Percentiles rank a stretch among this genome's conserved stretches.
Evolutionary conservation across 1,284 basidiomycete genomes (phyloP).

Genomic region (Ustilago tritici): DNA sequence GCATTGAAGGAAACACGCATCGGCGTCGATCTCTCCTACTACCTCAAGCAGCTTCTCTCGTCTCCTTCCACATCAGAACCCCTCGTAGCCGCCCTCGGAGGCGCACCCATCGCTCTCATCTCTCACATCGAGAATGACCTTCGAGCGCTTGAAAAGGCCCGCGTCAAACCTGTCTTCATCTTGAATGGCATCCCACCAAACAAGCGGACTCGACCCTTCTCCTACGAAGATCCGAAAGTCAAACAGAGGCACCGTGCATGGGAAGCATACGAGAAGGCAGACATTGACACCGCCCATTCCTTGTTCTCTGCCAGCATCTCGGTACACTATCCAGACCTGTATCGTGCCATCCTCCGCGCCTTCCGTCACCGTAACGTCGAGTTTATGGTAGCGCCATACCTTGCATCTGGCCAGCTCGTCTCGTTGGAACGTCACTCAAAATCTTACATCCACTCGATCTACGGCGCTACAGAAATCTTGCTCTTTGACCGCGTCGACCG

Average conservation of each 20-base stretch:
- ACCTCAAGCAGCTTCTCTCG: conserved; percentile 84
- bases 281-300: conserved; percentile 83
- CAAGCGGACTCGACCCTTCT: conserved; percentile 59
- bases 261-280: conserved; percentile 66
- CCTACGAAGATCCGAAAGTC: conserved; percentile 63
- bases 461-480: conserved; percentile 87
- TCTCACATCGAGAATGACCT: conserved; percentile 89
- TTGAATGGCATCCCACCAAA: conserved; percentile 78
- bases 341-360: conserved; percentile 89
- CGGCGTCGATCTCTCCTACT: conserved; percentile 95
- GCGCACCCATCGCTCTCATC: conserved; percentile 78
- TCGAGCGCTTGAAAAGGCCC: conserved; percentile 86
- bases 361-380: conserved; percentile 96
- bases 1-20: conserved; percentile 91
- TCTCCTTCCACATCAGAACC: conserved; percentile 83
- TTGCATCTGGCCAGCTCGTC: conserved; percentile 90
- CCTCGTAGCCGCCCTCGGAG: conserved; percentile 91
- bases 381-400: conserved; percentile 94
- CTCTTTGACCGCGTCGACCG: conserved; percentile 88
- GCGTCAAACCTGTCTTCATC: conserved; percentile 97
- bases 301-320: conserved; percentile 81
- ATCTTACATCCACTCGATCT: conserved; percentile 94
- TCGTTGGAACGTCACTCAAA: conserved; percentile 94
- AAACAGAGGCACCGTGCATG: conserved; percentile 61
- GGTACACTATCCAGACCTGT: conserved; percentile 78